Base-by-base conservation (phyloP, 2,329 filamentous ascomycete genomes). In the Pestalotiopsis sp. region DNA sequence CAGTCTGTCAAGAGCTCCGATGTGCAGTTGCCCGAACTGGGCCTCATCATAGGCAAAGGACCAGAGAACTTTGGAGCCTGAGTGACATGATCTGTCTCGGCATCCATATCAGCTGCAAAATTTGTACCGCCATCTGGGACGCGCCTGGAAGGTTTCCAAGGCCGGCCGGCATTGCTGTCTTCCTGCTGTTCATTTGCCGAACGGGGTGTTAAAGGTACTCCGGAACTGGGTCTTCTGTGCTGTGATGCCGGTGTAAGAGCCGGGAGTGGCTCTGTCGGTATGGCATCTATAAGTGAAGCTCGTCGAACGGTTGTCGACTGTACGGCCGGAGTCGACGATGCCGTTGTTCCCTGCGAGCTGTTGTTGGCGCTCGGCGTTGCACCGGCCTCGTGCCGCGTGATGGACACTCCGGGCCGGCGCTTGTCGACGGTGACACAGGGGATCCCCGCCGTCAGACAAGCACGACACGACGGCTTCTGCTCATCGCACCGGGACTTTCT, bases 11-110 rank as follows among this genome's bases (percentile, higher is more conserved):
- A 61, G 14, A 68, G 41, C 36, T 69, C 68, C 14, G 62, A 20
- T 23, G 68, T 67, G 6, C 61, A 64, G 61, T 39, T 69, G 1
- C 66, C 66, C n/a, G 57, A 25, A 2, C 57, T 25, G 6, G 61
- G 68, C 4, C 61, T 59, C 23, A 69, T 4, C n/a, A 69, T 41
- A 7, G 66, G 68, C 38, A 68, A 14, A 31, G 59, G 77, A 0
- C 79, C 80, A 4, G 70, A 82, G 65, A 79, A 82, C 31, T 67
- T 68, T 2, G 69, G 58, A 4, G 49, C 61, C 23, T 58, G 67
- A 14, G 66, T 58, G 11, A 67, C 52, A 38, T 23, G n/a, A 17
- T 69, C 68, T 13, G 58, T 38, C 20, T 66, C 68, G 56, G 31
- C 25, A 31, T 61, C 25, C 39, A 31, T 23, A 12, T 67, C 66